phyloP scores from a whole-genome alignment of 306 rosid species.

The Alnus glutinosa region DNA sequence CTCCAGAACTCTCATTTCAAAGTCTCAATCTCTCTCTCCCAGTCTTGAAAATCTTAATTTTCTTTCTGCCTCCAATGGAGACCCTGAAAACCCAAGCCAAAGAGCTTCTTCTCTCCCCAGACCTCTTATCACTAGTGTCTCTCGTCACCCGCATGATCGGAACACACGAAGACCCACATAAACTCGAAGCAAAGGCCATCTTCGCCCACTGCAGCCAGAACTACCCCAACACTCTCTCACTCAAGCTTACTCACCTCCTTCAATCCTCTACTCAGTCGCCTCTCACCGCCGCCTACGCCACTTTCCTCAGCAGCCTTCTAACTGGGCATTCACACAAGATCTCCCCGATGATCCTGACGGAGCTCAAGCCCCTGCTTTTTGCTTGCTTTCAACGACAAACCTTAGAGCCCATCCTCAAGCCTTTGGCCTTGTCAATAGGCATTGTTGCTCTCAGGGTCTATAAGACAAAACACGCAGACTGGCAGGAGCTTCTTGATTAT shows the following conservation, averaged over 20 bases:
- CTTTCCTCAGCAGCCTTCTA: background rate
- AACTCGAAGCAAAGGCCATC: background rate
- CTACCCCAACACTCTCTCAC: constrained; percentile 24
- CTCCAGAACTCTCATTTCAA: too few relatives aligned
- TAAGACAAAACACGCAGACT: background rate
- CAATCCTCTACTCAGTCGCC: background rate
- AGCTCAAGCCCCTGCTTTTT: constrained; percentile 12
- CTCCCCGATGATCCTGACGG: background rate
- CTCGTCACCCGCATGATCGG: background rate
- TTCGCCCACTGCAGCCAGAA: background rate
- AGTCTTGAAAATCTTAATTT: too few relatives aligned
- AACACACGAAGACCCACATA: background rate
- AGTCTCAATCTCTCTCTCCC: too few relatives aligned
- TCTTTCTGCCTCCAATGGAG: too few relatives aligned
- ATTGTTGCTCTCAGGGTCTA: constrained; percentile 3
- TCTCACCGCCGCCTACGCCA: background rate
- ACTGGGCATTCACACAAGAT: background rate
- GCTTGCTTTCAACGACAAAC: background rate
- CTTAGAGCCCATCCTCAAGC: background rate
- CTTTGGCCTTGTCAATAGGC: background rate
- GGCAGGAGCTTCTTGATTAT: constrained; percentile 27
- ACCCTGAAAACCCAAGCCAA: background rate
- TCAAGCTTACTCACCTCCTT: constrained; percentile 22
- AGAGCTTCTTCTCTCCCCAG: background rate
- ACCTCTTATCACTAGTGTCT: too few relatives aligned